phyloP scores from a whole-genome alignment of 2,329 filamentous ascomycete species.

The Fusarium vanettenii region DNA sequence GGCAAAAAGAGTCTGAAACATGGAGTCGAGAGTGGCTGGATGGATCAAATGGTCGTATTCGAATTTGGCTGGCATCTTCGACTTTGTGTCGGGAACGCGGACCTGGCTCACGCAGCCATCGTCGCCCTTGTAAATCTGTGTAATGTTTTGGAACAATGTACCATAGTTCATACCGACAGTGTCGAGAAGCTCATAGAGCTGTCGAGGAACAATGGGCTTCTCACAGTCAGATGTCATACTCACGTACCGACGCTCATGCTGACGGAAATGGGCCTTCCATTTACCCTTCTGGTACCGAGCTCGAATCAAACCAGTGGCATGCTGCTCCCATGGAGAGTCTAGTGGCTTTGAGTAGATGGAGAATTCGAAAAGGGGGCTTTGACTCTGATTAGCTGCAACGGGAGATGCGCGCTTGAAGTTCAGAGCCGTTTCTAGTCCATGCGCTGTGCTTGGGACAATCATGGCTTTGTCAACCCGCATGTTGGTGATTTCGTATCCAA shows the following conservation, averaged over 20 bases:
- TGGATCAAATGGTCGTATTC: constrained; percentile 69
- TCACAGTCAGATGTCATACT: constrained; percentile 38
- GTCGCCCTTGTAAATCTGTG: constrained; percentile 47
- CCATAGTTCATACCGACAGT: constrained; percentile 65
- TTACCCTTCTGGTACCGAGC: constrained; percentile 42
- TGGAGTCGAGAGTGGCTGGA: constrained; percentile 66
- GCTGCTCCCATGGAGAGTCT: constrained; percentile 55
- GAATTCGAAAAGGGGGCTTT: constrained; percentile 49
- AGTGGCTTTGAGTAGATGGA: constrained; percentile 59
- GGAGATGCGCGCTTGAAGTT: constrained; percentile 51
- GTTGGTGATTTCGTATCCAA: constrained; percentile 57
- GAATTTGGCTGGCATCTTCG: constrained; percentile 64
- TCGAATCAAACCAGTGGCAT: constrained; percentile 52
- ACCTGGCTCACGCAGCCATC: constrained; percentile 53
- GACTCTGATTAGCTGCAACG: not conserved
- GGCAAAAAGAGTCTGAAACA: constrained; percentile 65
- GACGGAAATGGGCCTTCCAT: constrained; percentile 29
- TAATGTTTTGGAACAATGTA: constrained; percentile 61
- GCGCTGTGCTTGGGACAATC: constrained; percentile 58
- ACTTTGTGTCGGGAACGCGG: constrained; percentile 60
- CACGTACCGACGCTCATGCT: constrained; percentile 35
- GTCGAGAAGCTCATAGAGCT: constrained; percentile 63
- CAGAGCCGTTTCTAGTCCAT: constrained; percentile 63
- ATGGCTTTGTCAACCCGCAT: constrained; percentile 63
- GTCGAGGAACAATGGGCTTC: constrained; percentile 52